Evolutionary conservation across 768 basidiomycete genomes (phyloP).

Genomic region (Suillus subluteus): DNA sequence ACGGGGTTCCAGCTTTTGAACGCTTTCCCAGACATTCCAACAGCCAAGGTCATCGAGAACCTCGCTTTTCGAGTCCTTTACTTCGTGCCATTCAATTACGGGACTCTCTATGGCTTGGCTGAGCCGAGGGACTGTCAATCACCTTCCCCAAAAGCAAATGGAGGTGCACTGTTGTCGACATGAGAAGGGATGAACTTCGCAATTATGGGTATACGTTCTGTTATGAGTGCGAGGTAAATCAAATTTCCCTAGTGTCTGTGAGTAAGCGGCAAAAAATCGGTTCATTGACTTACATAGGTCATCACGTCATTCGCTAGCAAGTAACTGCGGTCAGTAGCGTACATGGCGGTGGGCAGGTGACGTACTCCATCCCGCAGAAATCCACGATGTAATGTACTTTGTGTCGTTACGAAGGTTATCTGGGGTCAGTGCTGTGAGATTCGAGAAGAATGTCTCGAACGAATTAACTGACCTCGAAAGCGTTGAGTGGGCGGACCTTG

Average conservation of each 20-base stretch:
- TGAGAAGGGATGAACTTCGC: slow-evolving; percentile 63
- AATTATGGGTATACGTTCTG: slow-evolving; percentile 61
- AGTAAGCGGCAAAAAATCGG: slow-evolving; percentile 1
- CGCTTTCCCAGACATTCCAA: slow-evolving; percentile 26
- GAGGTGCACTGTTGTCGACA: slow-evolving; percentile 49
- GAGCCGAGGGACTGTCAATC: slow-evolving; percentile 60
- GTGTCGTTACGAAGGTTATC: slow-evolving; percentile 65
- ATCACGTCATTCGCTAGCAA: slow-evolving; percentile 74
- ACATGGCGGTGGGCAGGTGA: slow-evolving; percentile 13
- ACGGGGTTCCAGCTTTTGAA: slow-evolving; percentile 19
- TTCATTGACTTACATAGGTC: slow-evolving; percentile 55
- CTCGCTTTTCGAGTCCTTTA: slow-evolving; percentile 51
- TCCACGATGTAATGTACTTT: slow-evolving; percentile 75
- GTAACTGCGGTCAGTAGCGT: slow-evolving; percentile 6
- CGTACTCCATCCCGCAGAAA: slow-evolving; percentile 79
- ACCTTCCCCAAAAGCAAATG: slow-evolving; percentile 61
- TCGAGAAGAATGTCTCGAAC: too few species aligned
- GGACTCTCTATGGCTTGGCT: slow-evolving; percentile 46
- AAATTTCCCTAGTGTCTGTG: slow-evolving; percentile 54
- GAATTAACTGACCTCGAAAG: slow-evolving; percentile 52
- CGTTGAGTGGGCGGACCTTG: slow-evolving; percentile 55
- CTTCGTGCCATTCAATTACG: slow-evolving; percentile 65
- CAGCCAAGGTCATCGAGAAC: slow-evolving; percentile 33
- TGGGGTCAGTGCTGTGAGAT: slow-evolving; percentile 23
- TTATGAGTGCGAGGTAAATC: slow-evolving; percentile 61